These are phyloP conservation scores for Lachancea cidri DNA, from an alignment of 805 yeast species.

Conservation along the genomic window DNA sequence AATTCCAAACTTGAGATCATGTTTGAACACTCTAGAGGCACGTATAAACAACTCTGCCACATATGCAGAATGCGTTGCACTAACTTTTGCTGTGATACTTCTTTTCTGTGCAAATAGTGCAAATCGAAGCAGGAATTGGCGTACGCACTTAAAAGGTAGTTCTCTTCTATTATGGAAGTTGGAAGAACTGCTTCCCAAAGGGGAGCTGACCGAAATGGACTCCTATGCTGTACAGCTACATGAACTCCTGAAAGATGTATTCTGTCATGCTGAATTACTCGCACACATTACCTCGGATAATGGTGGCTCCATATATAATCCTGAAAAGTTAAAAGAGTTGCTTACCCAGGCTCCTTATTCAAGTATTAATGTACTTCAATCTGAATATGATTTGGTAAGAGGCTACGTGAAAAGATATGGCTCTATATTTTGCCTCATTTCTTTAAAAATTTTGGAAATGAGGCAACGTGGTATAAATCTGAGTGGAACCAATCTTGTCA, in stretches of 20 bases:
- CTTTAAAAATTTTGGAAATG: neutral
- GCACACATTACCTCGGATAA: conserved; percentile 12
- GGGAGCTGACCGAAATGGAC: neutral
- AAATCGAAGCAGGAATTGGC: conserved; percentile 7
- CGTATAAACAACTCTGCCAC: conserved; percentile 1
- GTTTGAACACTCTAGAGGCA: conserved; percentile 5
- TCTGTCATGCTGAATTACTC: conserved; percentile 8
- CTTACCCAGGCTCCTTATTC: conserved; percentile 4
- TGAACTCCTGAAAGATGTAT: conserved; percentile 7
- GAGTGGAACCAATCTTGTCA: conserved; percentile 10
- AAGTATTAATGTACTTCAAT: conserved; percentile 1
- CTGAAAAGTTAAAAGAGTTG: conserved; percentile 1
- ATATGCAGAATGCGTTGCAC: conserved; percentile 4
- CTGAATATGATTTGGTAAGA: conserved; percentile 1
- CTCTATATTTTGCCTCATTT: conserved; percentile 1
- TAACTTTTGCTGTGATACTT: conserved; percentile 8
- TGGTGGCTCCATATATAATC: conserved; percentile 7
- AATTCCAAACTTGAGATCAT: conserved; percentile 12
- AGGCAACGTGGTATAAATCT: conserved; percentile 1
- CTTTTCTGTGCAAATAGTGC: conserved; percentile 10
- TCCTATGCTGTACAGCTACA: conserved; percentile 3
- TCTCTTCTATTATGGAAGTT: conserved; percentile 5
- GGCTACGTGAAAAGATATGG: conserved; percentile 5
- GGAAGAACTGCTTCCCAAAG: neutral
- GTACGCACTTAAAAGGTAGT: conserved; percentile 9